Evolutionary conservation across 2,329 filamentous ascomycete genomes (phyloP).

Genomic region (Trichoderma polysporum): DNA sequence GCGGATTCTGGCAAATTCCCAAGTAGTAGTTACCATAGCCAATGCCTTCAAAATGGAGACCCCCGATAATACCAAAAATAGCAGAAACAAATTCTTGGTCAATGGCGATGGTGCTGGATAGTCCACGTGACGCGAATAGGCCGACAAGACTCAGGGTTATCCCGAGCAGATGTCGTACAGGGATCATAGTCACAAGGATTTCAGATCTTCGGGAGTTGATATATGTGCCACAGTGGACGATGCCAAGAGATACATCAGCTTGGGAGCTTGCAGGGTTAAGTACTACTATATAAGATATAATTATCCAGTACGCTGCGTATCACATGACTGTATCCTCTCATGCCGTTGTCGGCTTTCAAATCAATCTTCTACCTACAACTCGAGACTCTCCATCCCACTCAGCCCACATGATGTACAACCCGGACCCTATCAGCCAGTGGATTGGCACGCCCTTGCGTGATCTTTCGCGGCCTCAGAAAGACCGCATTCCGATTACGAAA

Average conservation of each 20-base stretch:
- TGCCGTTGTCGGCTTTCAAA: not conserved
- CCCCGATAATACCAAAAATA: not conserved
- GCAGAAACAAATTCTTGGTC: constrained; percentile 5
- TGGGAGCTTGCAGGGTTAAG: not conserved
- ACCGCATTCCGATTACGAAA: not conserved
- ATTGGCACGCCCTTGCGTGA: not conserved
- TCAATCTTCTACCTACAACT: not conserved
- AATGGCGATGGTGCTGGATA: not conserved
- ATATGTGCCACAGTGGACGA: not conserved
- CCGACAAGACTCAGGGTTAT: not conserved
- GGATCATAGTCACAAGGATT: not conserved
- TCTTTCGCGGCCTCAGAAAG: not conserved
- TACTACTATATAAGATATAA: not conserved
- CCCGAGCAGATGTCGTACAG: not conserved
- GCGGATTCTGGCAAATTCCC: not conserved
- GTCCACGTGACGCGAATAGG: not conserved
- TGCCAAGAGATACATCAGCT: not conserved
- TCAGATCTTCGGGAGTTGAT: not conserved
- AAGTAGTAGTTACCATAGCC: constrained; percentile 5
- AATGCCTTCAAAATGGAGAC: constrained; percentile 7
- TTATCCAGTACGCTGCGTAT: not conserved
- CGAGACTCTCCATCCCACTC: not conserved
- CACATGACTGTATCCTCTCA: not conserved
- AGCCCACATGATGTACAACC: not conserved
- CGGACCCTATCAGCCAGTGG: not conserved